phyloP scores from a whole-genome alignment of 345 rosid genomes.

The Arabidopsis arenosa region DNA sequence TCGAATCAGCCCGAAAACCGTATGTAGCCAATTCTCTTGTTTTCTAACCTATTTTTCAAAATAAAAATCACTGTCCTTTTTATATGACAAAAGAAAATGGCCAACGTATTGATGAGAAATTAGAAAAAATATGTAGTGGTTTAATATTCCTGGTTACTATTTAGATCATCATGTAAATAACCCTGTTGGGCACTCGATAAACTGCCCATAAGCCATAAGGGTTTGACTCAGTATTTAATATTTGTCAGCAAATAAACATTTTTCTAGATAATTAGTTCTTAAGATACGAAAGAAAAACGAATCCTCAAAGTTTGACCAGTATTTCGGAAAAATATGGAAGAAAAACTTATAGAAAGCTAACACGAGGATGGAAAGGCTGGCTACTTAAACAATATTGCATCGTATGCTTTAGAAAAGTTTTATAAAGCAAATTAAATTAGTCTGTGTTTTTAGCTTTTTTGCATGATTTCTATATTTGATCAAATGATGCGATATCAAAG shows the following conservation, averaged over 20 bases:
- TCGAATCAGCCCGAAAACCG: not conserved
- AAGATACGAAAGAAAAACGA: conserved; percentile 23
- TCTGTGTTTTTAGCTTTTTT: conserved; percentile 11
- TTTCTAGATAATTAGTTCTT: not conserved
- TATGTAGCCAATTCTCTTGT: no score
- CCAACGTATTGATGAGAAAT: not conserved
- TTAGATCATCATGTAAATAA: not conserved
- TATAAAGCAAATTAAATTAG: not conserved
- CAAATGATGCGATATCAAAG: conserved; percentile 18
- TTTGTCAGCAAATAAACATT: not conserved
- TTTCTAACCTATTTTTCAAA: not conserved
- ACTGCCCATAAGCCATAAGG: not conserved
- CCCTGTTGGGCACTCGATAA: not conserved
- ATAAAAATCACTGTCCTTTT: not conserved
- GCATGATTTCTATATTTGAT: not conserved
- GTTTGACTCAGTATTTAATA: not conserved
- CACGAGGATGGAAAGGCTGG: conserved; percentile 3
- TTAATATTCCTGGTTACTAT: not conserved
- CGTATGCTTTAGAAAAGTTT: conserved; percentile 11
- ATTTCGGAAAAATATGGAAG: conserved; percentile 14
- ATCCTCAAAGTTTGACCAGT: conserved; percentile 40
- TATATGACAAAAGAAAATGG: not conserved
- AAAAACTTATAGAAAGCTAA: conserved; percentile 21
- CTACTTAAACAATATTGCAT: not conserved
- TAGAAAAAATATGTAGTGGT: not conserved